phyloP scores from a whole-genome alignment of 345 rosid species.

The Erucastrum elatum region DNA sequence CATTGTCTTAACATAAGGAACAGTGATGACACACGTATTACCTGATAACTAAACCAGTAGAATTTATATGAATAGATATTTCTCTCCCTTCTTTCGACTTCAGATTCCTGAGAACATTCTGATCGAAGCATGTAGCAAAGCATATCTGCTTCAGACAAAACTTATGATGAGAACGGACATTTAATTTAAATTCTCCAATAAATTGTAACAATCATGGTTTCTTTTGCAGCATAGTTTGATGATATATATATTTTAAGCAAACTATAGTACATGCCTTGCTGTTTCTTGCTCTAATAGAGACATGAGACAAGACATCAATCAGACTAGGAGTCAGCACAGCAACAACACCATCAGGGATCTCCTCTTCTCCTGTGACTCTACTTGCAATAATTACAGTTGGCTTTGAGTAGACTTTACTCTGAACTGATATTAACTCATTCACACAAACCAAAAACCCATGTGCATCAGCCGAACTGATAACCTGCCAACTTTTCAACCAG shows the following conservation, averaged over 20 bases:
- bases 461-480: constrained; percentile 87
- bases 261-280: constrained; percentile 61
- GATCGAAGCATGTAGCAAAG: constrained; percentile 97
- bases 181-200: not conserved
- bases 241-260: constrained; percentile 1
- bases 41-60: constrained; percentile 72
- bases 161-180: constrained; percentile 17
- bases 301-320: constrained; percentile 98
- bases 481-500: constrained; percentile 81
- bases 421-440: constrained; percentile 73
- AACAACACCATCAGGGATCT: constrained; percentile 88
- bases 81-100: constrained; percentile 73
- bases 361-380: constrained; percentile 91
- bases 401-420: constrained; percentile 65
- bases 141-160: constrained; percentile 65
- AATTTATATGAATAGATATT: constrained; percentile 65
- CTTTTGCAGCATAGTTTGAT: not conserved
- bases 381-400: constrained; percentile 85
- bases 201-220: not conserved
- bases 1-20: not conserved
- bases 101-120: constrained; percentile 60
- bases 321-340: constrained; percentile 93
- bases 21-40: constrained; percentile 31
- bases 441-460: constrained; percentile 69
- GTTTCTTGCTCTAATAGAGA: constrained; percentile 97